Conservation (phyloP, 2,329 filamentous ascomycete species). For the Phialophora expanda region DNA sequence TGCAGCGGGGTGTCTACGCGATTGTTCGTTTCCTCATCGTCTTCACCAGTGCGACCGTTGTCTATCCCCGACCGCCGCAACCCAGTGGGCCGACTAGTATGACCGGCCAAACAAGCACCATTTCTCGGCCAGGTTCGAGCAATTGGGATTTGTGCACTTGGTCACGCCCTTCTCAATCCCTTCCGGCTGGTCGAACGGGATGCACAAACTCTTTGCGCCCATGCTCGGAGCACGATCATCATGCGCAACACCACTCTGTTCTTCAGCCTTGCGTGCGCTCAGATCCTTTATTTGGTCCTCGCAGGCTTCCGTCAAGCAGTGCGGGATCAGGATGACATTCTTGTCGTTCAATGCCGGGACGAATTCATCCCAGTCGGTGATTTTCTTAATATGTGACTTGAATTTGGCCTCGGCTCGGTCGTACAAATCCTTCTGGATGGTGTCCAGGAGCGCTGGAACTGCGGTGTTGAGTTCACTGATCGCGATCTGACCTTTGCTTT, state of each 20-base stretch:
- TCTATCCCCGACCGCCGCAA: slow-evolving; percentile 1
- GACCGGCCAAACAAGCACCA: slow-evolving; percentile 89
- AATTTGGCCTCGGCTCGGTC: slow-evolving; percentile 77
- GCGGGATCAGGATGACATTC: slow-evolving; percentile 90
- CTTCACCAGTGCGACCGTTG: neutral
- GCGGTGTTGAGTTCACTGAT: slow-evolving; percentile 74
- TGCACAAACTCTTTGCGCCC: slow-evolving; percentile 77
- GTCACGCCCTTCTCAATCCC: slow-evolving; percentile 79
- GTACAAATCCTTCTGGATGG: slow-evolving; percentile 84
- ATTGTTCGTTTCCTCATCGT: neutral
- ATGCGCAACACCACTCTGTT: slow-evolving; percentile 69
- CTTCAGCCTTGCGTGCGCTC: slow-evolving; percentile 72
- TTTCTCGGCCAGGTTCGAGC: slow-evolving; percentile 73
- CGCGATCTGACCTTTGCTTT: slow-evolving; percentile 70
- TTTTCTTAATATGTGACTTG: slow-evolving; percentile 76
- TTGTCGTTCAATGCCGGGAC: slow-evolving; percentile 87
- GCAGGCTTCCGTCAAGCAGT: slow-evolving; percentile 82
- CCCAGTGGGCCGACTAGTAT: slow-evolving; percentile 31
- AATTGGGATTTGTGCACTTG: slow-evolving; percentile 91
- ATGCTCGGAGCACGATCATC: slow-evolving; percentile 75
- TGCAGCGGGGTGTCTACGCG: neutral
- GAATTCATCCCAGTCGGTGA: slow-evolving; percentile 90
- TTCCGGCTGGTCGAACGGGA: slow-evolving; percentile 84
- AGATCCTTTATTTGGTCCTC: slow-evolving; percentile 95
- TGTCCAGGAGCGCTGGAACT: slow-evolving; percentile 81